Evolutionary conservation across 441 rosid genomes (phyloP).

Genomic region (Gossypium gossypioides): DNA sequence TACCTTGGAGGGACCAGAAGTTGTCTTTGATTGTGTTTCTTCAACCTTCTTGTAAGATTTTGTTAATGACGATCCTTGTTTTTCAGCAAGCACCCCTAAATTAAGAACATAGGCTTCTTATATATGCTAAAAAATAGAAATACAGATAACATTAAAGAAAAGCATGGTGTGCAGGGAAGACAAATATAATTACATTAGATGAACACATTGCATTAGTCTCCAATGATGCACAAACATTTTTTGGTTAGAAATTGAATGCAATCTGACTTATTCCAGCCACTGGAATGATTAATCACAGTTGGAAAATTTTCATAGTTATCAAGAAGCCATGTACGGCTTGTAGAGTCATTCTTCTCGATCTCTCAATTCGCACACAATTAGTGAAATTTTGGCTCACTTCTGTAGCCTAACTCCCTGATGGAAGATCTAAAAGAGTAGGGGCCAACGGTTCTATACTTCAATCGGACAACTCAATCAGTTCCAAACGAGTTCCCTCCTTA

Average conservation of each 20-base stretch:
- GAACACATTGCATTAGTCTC: not conserved
- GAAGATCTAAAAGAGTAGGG: not conserved
- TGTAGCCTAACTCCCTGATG: not conserved
- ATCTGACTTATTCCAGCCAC: not conserved
- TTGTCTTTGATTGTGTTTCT: conserved; percentile 30
- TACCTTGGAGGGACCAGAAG: conserved; percentile 43
- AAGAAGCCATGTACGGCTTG: not conserved
- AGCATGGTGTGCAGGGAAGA: not conserved
- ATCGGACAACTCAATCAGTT: not conserved
- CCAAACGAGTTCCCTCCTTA: not conserved
- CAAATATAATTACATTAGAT: not conserved
- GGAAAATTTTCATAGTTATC: not conserved
- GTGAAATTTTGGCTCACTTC: not conserved
- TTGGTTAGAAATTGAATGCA: not conserved
- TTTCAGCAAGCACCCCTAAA: conserved; percentile 34
- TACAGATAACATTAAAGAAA: not conserved
- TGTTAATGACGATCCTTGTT: conserved; percentile 23
- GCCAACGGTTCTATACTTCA: not conserved
- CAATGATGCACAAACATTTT: not conserved
- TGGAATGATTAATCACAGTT: not conserved
- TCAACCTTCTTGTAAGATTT: conserved; percentile 38
- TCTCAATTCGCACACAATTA: not conserved
- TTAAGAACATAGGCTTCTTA: conserved; percentile 18
- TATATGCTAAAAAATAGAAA: not conserved
- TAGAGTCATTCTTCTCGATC: not conserved